Evolutionary conservation across 2,329 filamentous ascomycete species (phyloP).

Genomic region (Microascus cirrosus): DNA sequence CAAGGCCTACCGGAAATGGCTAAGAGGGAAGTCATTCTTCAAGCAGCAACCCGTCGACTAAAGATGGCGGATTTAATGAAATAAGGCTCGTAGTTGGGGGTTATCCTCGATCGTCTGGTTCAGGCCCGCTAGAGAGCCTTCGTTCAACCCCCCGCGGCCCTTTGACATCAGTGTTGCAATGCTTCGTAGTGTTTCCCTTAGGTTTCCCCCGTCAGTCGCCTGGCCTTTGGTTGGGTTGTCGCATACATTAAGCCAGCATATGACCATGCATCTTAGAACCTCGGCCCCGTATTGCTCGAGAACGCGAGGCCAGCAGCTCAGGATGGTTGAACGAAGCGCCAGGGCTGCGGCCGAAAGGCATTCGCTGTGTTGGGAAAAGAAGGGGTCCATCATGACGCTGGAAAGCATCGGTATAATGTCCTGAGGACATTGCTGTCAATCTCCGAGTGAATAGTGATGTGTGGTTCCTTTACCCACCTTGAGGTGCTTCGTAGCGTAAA

Average conservation of each 20-base stretch:
- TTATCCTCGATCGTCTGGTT: not conserved
- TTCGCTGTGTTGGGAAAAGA: constrained; percentile 42
- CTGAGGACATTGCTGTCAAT: constrained; percentile 20
- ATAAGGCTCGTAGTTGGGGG: not conserved
- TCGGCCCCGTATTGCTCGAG: constrained; percentile 21
- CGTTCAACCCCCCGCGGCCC: not conserved
- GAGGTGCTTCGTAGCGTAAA: constrained; percentile 56
- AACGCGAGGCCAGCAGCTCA: constrained; percentile 61
- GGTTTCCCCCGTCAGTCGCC: not conserved
- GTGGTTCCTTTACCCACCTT: constrained; percentile 32
- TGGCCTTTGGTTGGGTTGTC: constrained; percentile 15
- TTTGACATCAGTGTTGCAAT: constrained; percentile 5
- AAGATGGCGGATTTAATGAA: constrained; percentile 1
- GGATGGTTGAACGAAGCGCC: constrained; percentile 45
- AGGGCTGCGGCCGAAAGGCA: constrained; percentile 40
- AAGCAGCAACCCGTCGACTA: constrained; percentile 65
- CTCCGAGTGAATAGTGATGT: not conserved
- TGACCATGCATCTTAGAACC: constrained; percentile 50
- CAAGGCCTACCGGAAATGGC: constrained; percentile 92
- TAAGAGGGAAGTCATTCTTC: constrained; percentile 88
- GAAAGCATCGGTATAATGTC: constrained; percentile 58
- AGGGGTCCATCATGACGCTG: constrained; percentile 56
- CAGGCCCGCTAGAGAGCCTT: not conserved
- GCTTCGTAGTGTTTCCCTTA: constrained; percentile 11
- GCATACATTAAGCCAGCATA: constrained; percentile 49